phyloP scores from a whole-genome alignment of 176 grass and related monocot genomes.

The Carex kokanica region DNA sequence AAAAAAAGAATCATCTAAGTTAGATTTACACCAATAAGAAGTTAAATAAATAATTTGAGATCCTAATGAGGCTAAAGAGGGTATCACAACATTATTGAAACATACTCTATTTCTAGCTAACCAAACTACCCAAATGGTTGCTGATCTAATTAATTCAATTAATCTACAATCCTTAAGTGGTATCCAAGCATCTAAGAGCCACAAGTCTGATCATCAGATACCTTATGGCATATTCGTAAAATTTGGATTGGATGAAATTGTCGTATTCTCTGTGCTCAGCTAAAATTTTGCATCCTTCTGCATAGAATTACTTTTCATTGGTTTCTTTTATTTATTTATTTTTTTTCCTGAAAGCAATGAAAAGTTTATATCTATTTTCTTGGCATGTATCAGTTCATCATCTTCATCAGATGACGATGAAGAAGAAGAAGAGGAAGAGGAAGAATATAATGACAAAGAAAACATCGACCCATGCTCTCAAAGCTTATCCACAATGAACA shows the following conservation, averaged over 20 bases:
- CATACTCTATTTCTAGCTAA: too few relatives aligned
- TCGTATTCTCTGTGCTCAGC: neutral
- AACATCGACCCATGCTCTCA: constrained; percentile 43
- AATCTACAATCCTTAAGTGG: too few relatives aligned
- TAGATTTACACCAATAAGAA: too few relatives aligned
- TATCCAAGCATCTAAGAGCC: too few relatives aligned
- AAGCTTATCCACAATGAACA: constrained; percentile 26
- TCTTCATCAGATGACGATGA: constrained; percentile 35
- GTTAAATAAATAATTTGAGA: too few relatives aligned
- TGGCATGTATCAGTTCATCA: constrained; percentile 48
- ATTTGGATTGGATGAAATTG: neutral
- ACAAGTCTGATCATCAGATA: too few relatives aligned
- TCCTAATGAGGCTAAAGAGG: too few relatives aligned
- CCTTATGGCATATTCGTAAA: neutral
- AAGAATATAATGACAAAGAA: constrained; percentile 68
- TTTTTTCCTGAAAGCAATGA: constrained; percentile 20
- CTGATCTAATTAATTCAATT: too few relatives aligned
- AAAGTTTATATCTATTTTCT: neutral
- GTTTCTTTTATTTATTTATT: constrained; percentile 15
- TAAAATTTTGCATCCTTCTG: neutral
- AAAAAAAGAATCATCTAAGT: too few relatives aligned
- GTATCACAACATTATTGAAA: too few relatives aligned
- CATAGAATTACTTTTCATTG: constrained; percentile 10
- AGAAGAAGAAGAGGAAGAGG: constrained; percentile 41
- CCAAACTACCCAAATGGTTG: too few relatives aligned